Conservation (phyloP, 108 stramenopile genomes). For the Skeletonema tropicum region DNA sequence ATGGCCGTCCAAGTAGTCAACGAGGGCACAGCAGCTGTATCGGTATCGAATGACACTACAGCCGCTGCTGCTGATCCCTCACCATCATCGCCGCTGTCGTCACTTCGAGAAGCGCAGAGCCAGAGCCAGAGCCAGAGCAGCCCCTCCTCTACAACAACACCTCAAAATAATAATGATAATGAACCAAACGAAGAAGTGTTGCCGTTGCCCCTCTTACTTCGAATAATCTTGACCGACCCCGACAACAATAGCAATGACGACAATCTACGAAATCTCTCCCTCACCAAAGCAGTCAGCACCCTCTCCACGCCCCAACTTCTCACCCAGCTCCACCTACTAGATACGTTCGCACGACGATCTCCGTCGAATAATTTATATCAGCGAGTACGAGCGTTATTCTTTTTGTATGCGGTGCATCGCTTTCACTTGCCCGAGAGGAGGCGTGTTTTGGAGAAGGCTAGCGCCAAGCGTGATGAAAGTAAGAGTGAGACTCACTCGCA, state of each 20-base stretch:
- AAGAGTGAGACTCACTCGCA: background rate
- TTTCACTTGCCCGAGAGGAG: conserved; percentile 50
- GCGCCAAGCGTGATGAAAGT: background rate
- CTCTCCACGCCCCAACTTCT: conserved; percentile 14
- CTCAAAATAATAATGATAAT: no score
- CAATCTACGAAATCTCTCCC: conserved; percentile 5
- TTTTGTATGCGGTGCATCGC: conserved; percentile 60
- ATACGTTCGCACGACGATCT: conserved; percentile 23
- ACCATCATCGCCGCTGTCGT: no score
- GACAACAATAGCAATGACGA: background rate
- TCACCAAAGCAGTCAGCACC: conserved; percentile 8
- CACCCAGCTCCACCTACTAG: background rate
- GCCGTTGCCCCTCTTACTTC: background rate
- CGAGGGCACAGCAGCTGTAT: no score
- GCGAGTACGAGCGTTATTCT: conserved; percentile 46
- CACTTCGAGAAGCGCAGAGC: no score
- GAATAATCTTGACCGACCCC: conserved; percentile 11
- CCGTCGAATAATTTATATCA: conserved; percentile 40
- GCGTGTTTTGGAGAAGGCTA: background rate
- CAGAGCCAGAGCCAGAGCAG: no score
- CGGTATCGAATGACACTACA: no score
- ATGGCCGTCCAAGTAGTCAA: no score
- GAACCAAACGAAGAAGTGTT: background rate
- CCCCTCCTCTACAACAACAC: no score
- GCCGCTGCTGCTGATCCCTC: no score